A percentile compares a stretch with the other conserved stretches of the same genome.
These are phyloP conservation scores for Delonix regia DNA, from an alignment of 306 rosid species.

Conservation along the genomic window DNA sequence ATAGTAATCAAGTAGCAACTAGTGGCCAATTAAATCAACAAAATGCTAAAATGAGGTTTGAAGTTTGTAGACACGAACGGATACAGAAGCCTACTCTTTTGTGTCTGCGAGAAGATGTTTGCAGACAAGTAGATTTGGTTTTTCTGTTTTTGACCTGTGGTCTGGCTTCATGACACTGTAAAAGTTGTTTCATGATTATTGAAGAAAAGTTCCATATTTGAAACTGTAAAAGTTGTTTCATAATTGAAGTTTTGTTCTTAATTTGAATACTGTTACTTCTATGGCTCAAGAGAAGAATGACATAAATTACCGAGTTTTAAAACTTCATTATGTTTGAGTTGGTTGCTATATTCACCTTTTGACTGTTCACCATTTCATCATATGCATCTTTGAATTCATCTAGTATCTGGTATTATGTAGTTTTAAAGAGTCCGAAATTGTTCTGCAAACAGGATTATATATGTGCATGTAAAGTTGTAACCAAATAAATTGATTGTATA, in stretches of 20 bases:
- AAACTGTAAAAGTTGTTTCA: not conserved
- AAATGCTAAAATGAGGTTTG: not conserved
- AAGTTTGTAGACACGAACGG: not conserved
- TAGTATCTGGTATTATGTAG: constrained; percentile 2
- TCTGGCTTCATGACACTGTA: not conserved
- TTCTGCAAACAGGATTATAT: not conserved
- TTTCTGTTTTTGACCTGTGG: not conserved
- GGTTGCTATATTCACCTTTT: too few relatives aligned
- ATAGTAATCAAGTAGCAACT: not conserved
- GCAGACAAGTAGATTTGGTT: not conserved
- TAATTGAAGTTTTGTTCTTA: too few relatives aligned
- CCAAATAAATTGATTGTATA: constrained; percentile 1
- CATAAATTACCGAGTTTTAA: not conserved
- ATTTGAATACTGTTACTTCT: not conserved
- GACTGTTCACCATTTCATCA: not conserved
- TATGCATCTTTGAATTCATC: constrained; percentile 4
- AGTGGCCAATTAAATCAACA: not conserved
- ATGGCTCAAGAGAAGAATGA: not conserved
- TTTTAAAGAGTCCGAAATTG: not conserved
- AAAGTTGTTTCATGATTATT: not conserved
- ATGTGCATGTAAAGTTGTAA: constrained; percentile 24
- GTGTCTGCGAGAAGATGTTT: not conserved
- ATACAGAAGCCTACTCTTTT: too few relatives aligned
- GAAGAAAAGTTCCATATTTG: not conserved
- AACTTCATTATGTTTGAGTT: not conserved